These are phyloP conservation scores for Tanozyma kutaoensis DNA, from an alignment of 805 yeast species.

Conservation along the genomic window DNA sequence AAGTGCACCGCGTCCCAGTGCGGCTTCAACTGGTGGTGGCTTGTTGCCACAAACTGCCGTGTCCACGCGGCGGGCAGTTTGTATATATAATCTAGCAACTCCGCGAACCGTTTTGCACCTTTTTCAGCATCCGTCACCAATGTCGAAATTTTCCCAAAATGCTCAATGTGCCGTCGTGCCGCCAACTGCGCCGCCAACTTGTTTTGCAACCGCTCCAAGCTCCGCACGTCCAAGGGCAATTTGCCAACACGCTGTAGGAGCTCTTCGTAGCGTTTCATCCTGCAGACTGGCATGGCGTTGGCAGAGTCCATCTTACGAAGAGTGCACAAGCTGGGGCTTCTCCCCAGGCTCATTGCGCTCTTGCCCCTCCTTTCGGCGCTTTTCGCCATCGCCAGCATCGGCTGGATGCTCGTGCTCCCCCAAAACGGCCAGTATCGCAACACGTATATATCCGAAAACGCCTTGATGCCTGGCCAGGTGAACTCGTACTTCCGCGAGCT, in stretches of 20 bases:
- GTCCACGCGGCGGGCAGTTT: conserved; percentile 11
- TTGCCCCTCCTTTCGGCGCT: conserved; percentile 20
- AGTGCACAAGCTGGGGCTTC: conserved; percentile 24
- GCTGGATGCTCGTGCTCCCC: conserved; percentile 52
- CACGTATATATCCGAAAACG: conserved; percentile 91
- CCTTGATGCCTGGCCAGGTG: conserved; percentile 94
- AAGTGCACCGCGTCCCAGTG: conserved; percentile 24
- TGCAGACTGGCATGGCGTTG: conserved; percentile 21
- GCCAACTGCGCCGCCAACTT: too few relatives aligned
- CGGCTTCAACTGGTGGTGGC: conserved; percentile 9
- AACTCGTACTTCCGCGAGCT: conserved; percentile 82
- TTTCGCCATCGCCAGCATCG: conserved; percentile 20
- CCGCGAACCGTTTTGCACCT: conserved; percentile 10
- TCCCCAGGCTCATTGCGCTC: conserved; percentile 19
- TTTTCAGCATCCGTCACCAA: too few relatives aligned
- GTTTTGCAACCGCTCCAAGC: too few relatives aligned
- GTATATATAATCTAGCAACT: conserved; percentile 16
- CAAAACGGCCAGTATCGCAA: conserved; percentile 67
- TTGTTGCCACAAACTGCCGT: conserved; percentile 7
- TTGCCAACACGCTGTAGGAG: conserved; percentile 9
- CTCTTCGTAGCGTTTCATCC: conserved; percentile 5
- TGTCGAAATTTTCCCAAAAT: too few relatives aligned
- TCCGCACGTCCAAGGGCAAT: conserved; percentile 14
- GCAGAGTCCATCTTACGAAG: conserved; percentile 27
- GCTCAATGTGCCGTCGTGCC: too few relatives aligned